These are phyloP conservation scores for Alternaria tenuissima DNA, from an alignment of 2,329 filamentous ascomycete genomes.

Conservation along the genomic window DNA sequence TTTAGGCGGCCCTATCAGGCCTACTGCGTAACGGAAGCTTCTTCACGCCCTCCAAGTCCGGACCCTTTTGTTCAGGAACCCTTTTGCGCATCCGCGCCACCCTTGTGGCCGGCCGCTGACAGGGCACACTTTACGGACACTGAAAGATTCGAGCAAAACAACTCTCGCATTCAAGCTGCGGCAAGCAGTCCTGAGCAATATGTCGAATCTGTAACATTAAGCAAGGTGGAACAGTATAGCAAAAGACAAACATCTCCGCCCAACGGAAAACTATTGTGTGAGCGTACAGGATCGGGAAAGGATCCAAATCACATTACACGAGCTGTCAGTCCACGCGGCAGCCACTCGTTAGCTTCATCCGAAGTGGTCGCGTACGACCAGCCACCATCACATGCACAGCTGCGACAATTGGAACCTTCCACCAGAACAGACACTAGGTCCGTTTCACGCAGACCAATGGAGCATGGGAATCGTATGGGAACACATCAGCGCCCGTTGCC, in stretches of 20 bases:
- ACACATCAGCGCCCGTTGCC: slow-evolving; percentile 21
- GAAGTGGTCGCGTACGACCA: slow-evolving; percentile 20
- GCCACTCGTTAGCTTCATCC: slow-evolving; percentile 12
- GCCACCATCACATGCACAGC: slow-evolving; percentile 24
- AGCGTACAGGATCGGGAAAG: slow-evolving; percentile 6
- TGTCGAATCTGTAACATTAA: background rate
- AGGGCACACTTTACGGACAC: background rate
- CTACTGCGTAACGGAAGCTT: slow-evolving; percentile 31
- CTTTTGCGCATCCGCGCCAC: background rate
- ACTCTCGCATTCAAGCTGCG: background rate
- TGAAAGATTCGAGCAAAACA: background rate
- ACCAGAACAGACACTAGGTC: background rate
- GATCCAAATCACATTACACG: slow-evolving; percentile 24
- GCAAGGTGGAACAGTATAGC: slow-evolving; percentile 3
- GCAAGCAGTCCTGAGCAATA: slow-evolving; percentile 1
- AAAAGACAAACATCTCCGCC: slow-evolving; percentile 2
- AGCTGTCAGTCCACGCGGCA: slow-evolving; percentile 22
- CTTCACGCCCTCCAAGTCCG: slow-evolving; percentile 28
- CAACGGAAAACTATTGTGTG: background rate
- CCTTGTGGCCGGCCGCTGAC: background rate
- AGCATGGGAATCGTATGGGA: background rate
- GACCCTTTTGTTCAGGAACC: slow-evolving; percentile 18
- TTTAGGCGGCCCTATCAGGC: slow-evolving; percentile 24
- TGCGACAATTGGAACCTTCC: slow-evolving; percentile 17
- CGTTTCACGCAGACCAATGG: slow-evolving; percentile 2